Conservation (phyloP, 2,329 filamentous ascomycete genomes). For the Biscogniauxia mediterranea region DNA sequence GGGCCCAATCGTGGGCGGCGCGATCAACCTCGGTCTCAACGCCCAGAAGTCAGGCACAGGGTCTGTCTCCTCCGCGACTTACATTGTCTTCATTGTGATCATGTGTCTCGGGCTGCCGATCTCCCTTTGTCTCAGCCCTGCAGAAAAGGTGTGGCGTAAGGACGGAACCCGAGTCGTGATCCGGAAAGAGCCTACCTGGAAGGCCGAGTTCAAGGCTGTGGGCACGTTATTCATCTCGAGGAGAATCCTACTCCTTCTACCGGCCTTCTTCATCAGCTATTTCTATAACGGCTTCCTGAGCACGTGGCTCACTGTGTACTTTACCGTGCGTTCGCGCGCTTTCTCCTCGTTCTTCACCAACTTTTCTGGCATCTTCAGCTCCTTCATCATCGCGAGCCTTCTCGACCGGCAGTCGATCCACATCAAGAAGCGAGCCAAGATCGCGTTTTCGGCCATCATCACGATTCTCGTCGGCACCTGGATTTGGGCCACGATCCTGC, state of each 20-base stretch:
- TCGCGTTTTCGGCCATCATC: slow-evolving; percentile 28
- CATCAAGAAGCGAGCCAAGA: slow-evolving; percentile 28
- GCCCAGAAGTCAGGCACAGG: slow-evolving; percentile 21
- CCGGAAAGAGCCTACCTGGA: slow-evolving; percentile 26
- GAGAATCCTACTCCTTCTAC: slow-evolving; percentile 32
- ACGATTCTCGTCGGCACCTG: slow-evolving; percentile 30
- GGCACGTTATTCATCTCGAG: slow-evolving; percentile 24
- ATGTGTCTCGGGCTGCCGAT: slow-evolving; percentile 35
- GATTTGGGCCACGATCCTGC: slow-evolving; percentile 32
- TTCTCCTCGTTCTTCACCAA: slow-evolving; percentile 37
- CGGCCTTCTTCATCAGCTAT: slow-evolving; percentile 36
- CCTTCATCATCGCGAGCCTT: slow-evolving; percentile 31
- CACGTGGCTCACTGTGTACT: slow-evolving; percentile 33
- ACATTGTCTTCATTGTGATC: slow-evolving; percentile 34
- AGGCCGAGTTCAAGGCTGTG: slow-evolving; percentile 31
- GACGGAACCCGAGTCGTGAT: slow-evolving; percentile 30
- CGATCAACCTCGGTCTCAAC: slow-evolving; percentile 49
- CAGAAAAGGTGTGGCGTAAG: slow-evolving; percentile 32
- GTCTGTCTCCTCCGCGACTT: slow-evolving; percentile 27
- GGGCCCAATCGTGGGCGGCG: slow-evolving; percentile 47
- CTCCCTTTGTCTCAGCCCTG: slow-evolving; percentile 31
- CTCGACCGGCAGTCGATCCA: slow-evolving; percentile 31
- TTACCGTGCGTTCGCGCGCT: slow-evolving; percentile 33
- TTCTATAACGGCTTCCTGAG: slow-evolving; percentile 34
- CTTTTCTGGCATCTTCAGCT: slow-evolving; percentile 32